phyloP scores from a whole-genome alignment of 1,284 basidiomycete genomes.

The Meripilus lineatus region DNA sequence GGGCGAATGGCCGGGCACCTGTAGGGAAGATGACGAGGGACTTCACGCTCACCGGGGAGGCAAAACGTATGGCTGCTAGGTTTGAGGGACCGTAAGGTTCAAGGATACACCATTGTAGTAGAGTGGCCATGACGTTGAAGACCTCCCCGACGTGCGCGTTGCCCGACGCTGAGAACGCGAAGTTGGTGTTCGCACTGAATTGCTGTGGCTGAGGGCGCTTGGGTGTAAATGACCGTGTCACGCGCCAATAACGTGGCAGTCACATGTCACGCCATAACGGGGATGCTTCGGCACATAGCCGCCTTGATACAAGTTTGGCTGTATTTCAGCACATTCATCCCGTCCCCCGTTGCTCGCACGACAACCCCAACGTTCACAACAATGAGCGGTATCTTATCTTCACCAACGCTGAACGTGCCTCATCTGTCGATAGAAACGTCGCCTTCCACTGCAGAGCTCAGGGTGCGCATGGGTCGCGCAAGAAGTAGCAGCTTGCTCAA shows the following conservation, averaged over 20 bases:
- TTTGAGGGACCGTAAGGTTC: slow-evolving; percentile 50
- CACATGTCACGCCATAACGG: too few species aligned
- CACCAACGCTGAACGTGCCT: slow-evolving; percentile 25
- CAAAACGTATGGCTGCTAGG: slow-evolving; percentile 63
- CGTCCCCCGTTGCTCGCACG: not conserved
- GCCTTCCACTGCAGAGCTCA: slow-evolving; percentile 18
- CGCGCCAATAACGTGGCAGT: too few species aligned
- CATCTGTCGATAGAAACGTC: slow-evolving; percentile 17
- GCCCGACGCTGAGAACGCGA: too few species aligned
- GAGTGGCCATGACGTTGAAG: slow-evolving; percentile 27
- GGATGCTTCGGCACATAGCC: too few species aligned
- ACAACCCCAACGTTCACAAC: not conserved
- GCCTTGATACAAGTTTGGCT: too few species aligned
- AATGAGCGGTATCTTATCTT: slow-evolving; percentile 21
- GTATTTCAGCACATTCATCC: too few species aligned
- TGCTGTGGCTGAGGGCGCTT: too few species aligned
- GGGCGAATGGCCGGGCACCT: slow-evolving; percentile 53
- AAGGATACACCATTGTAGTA: slow-evolving; percentile 68
- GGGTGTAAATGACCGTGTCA: too few species aligned
- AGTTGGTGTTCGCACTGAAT: too few species aligned
- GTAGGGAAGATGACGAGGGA: slow-evolving; percentile 61
- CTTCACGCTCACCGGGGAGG: slow-evolving; percentile 54
- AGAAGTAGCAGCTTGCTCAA: slow-evolving; percentile 82
- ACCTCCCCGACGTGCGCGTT: too few species aligned
- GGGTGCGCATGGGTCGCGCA: slow-evolving; percentile 41